These are phyloP conservation scores for Tetrapisispora phaffii DNA, from an alignment of 805 yeast species.

Conservation along the genomic window DNA sequence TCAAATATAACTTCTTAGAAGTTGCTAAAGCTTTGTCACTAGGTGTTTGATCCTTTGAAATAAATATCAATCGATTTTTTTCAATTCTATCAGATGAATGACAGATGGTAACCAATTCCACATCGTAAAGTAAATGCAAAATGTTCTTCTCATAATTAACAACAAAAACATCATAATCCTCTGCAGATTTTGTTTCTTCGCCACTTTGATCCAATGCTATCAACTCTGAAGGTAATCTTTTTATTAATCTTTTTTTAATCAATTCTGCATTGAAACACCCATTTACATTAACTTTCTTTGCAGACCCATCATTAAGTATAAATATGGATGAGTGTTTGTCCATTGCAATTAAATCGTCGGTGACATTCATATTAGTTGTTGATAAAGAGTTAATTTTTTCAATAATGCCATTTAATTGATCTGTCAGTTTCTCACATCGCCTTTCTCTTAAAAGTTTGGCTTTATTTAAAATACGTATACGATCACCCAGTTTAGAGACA, in stretches of 20 bases:
- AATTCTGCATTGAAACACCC: conserved; percentile 77
- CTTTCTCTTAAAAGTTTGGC: conserved; percentile 33
- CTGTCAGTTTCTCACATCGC: conserved; percentile 4
- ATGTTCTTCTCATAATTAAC: conserved; percentile 35
- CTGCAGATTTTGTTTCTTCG: conserved; percentile 21
- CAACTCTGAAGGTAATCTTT: conserved; percentile 34
- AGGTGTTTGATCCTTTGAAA: conserved; percentile 56
- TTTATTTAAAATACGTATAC: conserved; percentile 57
- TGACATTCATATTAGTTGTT: conserved; percentile 1
- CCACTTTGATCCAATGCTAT: conserved; percentile 11
- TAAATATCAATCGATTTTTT: conserved; percentile 57
- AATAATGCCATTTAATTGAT: conserved; percentile 15
- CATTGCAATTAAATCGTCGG: conserved; percentile 25
- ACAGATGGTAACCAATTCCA: conserved; percentile 73
- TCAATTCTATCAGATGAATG: conserved; percentile 65
- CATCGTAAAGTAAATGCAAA: conserved; percentile 51
- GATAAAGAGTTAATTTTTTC: conserved; percentile 18
- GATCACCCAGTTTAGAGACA: conserved; percentile 69
- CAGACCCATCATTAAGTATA: conserved; percentile 64
- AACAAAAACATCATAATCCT: conserved; percentile 51
- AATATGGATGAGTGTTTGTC: conserved; percentile 47
- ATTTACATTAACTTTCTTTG: conserved; percentile 56
- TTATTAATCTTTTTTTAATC: conserved; percentile 59
- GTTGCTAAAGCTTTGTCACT: conserved; percentile 47
- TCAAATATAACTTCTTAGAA: conserved; percentile 37